Evolutionary conservation across 2,329 filamentous ascomycete genomes (phyloP).

Genomic region (Blastomyces parvus): DNA sequence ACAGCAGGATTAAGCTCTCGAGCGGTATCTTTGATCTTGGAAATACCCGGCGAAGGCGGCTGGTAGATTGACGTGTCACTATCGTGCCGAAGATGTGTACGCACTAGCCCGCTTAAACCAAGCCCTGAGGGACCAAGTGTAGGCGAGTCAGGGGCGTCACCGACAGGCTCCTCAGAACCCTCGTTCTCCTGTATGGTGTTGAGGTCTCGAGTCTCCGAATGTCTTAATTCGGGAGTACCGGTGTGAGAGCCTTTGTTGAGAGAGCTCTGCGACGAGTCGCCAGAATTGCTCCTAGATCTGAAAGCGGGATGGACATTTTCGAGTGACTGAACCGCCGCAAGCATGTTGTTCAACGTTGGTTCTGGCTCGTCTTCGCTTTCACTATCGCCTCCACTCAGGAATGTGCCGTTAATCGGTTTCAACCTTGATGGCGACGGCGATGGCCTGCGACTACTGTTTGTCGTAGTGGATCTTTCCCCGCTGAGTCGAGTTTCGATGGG

Average conservation of each 20-base stretch:
- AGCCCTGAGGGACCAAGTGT: slow-evolving; percentile 56
- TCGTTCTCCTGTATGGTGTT: slow-evolving; percentile 33
- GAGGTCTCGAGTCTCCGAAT: slow-evolving; percentile 31
- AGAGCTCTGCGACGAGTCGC: slow-evolving; percentile 11
- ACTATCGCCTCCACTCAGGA: slow-evolving; percentile 33
- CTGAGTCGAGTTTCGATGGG: slow-evolving; percentile 17
- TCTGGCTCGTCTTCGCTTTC: slow-evolving; percentile 29
- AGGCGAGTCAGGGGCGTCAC: slow-evolving; percentile 55
- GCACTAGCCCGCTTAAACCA: slow-evolving; percentile 71
- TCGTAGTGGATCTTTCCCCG: slow-evolving; percentile 19
- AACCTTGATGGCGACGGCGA: slow-evolving; percentile 20
- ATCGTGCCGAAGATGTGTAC: slow-evolving; percentile 70
- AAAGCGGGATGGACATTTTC: slow-evolving; percentile 32
- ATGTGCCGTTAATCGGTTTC: slow-evolving; percentile 21
- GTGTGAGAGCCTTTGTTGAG: slow-evolving; percentile 23
- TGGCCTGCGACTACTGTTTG: slow-evolving; percentile 21
- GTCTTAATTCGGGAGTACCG: slow-evolving; percentile 28
- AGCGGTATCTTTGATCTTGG: slow-evolving; percentile 26
- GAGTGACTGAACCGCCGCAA: slow-evolving; percentile 21
- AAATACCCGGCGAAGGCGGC: slow-evolving; percentile 38
- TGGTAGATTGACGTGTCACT: slow-evolving; percentile 78
- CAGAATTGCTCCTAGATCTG: slow-evolving; percentile 26
- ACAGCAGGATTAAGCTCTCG: slow-evolving; percentile 21
- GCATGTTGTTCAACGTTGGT: slow-evolving; percentile 18
- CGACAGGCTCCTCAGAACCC: slow-evolving; percentile 14